Conservation (phyloP, 2,329 filamentous ascomycete genomes). For the Aureobasidium sp. region DNA sequence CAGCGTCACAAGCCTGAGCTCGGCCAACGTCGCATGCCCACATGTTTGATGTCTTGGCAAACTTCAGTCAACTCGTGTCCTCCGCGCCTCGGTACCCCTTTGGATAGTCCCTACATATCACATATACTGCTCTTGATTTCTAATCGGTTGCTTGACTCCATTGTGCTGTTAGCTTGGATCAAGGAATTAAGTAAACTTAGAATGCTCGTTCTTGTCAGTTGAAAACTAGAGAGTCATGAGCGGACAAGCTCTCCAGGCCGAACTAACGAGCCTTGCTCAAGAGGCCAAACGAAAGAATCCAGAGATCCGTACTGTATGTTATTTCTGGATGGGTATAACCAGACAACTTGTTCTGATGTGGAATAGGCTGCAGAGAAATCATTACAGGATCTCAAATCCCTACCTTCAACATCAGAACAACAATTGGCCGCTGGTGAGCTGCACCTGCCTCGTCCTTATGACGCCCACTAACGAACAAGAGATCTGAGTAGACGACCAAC, state of each 20-base stretch:
- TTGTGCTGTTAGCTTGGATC: neutral
- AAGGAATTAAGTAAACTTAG: neutral
- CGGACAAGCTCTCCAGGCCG: constrained; percentile 78
- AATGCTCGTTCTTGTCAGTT: neutral
- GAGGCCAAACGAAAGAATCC: constrained; percentile 94
- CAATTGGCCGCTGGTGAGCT: constrained; percentile 62
- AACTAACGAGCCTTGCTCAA: constrained; percentile 84
- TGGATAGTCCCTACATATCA: neutral
- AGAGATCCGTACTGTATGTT: constrained; percentile 68
- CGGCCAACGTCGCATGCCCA: constrained; percentile 4
- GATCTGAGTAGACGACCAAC: constrained; percentile 74
- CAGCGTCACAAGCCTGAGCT: neutral
- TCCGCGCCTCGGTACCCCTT: neutral
- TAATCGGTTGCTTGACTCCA: neutral
- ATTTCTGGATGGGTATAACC: neutral
- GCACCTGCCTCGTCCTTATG: neutral
- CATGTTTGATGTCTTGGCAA: constrained; percentile 10
- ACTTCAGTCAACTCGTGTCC: neutral
- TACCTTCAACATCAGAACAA: constrained; percentile 67
- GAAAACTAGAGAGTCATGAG: constrained; percentile 55
- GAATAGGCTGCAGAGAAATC: constrained; percentile 75
- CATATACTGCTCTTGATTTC: neutral
- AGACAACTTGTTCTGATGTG: constrained; percentile 12
- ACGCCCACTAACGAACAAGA: constrained; percentile 36
- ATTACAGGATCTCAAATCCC: constrained; percentile 74